phyloP scores from a whole-genome alignment of 1,284 basidiomycete species.

The Inonotus hispidus region DNA sequence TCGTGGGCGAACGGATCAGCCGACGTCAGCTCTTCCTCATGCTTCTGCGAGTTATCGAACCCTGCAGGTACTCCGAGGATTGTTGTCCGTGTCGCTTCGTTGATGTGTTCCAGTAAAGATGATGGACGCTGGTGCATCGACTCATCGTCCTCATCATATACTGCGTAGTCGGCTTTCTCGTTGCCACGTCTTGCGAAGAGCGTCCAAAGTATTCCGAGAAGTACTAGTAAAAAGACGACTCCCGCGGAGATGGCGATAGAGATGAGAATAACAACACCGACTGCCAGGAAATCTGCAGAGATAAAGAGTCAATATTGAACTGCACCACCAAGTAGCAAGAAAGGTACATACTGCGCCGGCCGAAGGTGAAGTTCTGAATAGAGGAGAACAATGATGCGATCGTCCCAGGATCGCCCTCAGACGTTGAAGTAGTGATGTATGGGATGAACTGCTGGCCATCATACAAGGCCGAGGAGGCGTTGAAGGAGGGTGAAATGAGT shows the following conservation, averaged over 20 bases:
- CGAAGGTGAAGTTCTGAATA: slow-evolving; percentile 70
- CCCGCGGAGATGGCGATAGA: slow-evolving; percentile 96
- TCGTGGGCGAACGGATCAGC: slow-evolving; percentile 48
- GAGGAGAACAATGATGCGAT: slow-evolving; percentile 83
- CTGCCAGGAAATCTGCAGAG: slow-evolving; percentile 75
- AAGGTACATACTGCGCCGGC: slow-evolving; percentile 53
- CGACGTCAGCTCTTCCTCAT: slow-evolving; percentile 41
- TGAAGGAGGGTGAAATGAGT: slow-evolving; percentile 63
- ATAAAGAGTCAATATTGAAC: slow-evolving; percentile 15
- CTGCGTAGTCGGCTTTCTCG: slow-evolving; percentile 50
- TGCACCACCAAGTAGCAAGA: not conserved
- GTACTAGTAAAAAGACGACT: slow-evolving; percentile 85
- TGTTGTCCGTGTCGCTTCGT: slow-evolving; percentile 76
- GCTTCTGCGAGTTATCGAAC: slow-evolving; percentile 45
- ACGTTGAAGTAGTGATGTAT: slow-evolving; percentile 70
- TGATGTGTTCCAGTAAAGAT: slow-evolving; percentile 80
- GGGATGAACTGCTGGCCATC: slow-evolving; percentile 85
- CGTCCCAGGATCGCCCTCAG: slow-evolving; percentile 65
- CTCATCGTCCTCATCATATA: slow-evolving; percentile 65
- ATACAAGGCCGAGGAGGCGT: slow-evolving; percentile 80
- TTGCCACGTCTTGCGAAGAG: slow-evolving; percentile 77
- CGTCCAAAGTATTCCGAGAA: slow-evolving; percentile 87
- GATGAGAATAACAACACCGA: slow-evolving; percentile 92
- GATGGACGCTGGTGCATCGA: slow-evolving; percentile 71
- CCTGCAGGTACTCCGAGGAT: slow-evolving; percentile 49